Evolutionary conservation across 345 rosid genomes (phyloP), one percentile per base, ranked within the genome.

Genomic region (Sonneratia caseolaris): DNA sequence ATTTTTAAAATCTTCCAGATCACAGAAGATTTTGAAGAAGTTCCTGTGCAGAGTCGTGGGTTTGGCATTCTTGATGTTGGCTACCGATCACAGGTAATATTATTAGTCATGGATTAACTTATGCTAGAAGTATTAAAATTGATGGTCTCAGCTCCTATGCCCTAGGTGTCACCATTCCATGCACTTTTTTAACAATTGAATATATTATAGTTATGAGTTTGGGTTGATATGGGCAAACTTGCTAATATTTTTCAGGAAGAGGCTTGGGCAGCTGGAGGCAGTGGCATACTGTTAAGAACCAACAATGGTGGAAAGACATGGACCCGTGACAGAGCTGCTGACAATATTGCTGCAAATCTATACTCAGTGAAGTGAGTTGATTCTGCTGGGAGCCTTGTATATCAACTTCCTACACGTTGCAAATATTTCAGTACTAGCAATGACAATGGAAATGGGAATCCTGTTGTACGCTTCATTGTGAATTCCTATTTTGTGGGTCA

Each of bases 181-280:
- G 61, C 64, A 56, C 27, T 57, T 21, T 11, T 49, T 3, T 49
- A 49, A 18, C 21, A 9, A 9, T 4, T 42, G 45, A 49, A 49
- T 13, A 18, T 53, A 53, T 53, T 19, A 8, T 53, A 6, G 59
- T 21, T 53, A 53, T 18, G 18, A 12, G 0, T 53, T 53, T 53
- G n/a, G 59, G 5, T 27, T 36, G 1, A 10, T 61, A 27, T 61
- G 65, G 2, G 15, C 22, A 21, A 19, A 56, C 16, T 56, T 21
- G 7, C 62, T 27, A 61, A 61, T 0, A 1, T 53, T 21, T 18
- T 53, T 53, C 59, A 91, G 97, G 96, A 90, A 66, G 98, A 94
- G 86, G 98, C 98, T 71, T 94, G 98, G 98, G 97, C 98, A 64
- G 97, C 93, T 36, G 98, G 98, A 56, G 98, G 97, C 59, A 90